These are phyloP conservation scores for Boletellus ananas DNA, from an alignment of 768 basidiomycete species.

Conservation along the genomic window DNA sequence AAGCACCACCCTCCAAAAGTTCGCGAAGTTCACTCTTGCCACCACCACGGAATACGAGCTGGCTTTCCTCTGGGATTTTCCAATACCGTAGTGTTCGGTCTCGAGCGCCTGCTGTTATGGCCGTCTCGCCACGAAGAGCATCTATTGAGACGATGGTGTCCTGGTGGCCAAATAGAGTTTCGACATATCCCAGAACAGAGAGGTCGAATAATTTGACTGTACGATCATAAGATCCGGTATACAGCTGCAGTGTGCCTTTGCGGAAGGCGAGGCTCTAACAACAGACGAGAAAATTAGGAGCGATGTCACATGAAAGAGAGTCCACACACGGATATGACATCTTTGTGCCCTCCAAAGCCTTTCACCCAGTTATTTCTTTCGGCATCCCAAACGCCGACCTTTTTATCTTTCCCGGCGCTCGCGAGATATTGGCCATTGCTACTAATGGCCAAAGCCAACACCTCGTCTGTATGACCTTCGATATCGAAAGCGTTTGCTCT, in stretches of 20 bases:
- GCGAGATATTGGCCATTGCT: constrained; percentile 81
- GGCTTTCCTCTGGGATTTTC: constrained; percentile 94
- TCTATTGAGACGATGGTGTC: constrained; percentile 78
- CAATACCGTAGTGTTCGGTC: constrained; percentile 93
- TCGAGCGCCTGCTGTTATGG: constrained; percentile 82
- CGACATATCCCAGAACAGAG: constrained; percentile 85
- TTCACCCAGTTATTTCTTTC: constrained; percentile 74
- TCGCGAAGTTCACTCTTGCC: constrained; percentile 77
- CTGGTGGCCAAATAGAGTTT: constrained; percentile 97
- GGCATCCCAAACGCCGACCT: constrained; percentile 83
- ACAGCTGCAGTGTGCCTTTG: constrained; percentile 65
- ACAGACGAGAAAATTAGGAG: background rate
- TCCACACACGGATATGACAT: constrained; percentile 59
- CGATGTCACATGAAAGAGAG: constrained; percentile 38
- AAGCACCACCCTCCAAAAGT: constrained; percentile 72
- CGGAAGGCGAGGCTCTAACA: constrained; percentile 67
- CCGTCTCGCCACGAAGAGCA: constrained; percentile 77
- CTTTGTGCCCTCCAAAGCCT: constrained; percentile 75
- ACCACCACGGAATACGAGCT: constrained; percentile 96
- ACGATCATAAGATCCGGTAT: constrained; percentile 79
- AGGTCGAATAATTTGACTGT: constrained; percentile 86
- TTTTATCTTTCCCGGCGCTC: constrained; percentile 81
- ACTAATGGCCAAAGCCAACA: constrained; percentile 79
- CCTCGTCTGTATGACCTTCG: constrained; percentile 83
- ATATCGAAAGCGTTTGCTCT: constrained; percentile 46